Percentiles rank a stretch among this genome's conserved stretches.
Evolutionary conservation across 805 yeast species (phyloP).

Genomic region (Teunomyces cretensis): DNA sequence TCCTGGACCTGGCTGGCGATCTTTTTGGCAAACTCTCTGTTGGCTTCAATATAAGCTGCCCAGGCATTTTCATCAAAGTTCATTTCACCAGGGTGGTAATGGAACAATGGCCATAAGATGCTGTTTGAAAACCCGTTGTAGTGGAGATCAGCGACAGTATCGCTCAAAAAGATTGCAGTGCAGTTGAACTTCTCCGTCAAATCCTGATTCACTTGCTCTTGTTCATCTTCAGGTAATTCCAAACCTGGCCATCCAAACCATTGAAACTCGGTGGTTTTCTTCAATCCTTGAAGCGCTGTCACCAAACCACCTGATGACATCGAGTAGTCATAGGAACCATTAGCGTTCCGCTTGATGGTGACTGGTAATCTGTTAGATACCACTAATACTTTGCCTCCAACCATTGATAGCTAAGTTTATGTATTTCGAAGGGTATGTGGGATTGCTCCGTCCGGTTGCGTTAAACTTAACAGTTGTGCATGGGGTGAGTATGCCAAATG

Average conservation of each 20-base stretch:
- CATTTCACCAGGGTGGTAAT: slow-evolving; percentile 99
- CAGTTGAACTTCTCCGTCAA: slow-evolving; percentile 79
- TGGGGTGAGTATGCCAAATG: background rate
- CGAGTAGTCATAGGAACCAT: slow-evolving; percentile 71
- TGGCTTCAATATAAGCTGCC: slow-evolving; percentile 97
- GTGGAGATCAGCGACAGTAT: slow-evolving; percentile 90
- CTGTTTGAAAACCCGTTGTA: slow-evolving; percentile 95
- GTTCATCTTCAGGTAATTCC: slow-evolving; percentile 78
- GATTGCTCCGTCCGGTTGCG: background rate
- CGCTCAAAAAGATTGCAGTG: slow-evolving; percentile 83
- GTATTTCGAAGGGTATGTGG: background rate
- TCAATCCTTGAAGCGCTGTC: slow-evolving; percentile 90
- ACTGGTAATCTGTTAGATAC: slow-evolving; percentile 96
- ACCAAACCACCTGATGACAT: slow-evolving; percentile 99
- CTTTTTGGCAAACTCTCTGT: slow-evolving; percentile 72
- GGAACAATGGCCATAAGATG: slow-evolving; percentile 96
- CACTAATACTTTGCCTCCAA: slow-evolving; percentile 75
- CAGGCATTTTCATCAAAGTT: slow-evolving; percentile 96
- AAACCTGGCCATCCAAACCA: slow-evolving; percentile 98
- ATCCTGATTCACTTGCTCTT: slow-evolving; percentile 65
- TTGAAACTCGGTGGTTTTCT: slow-evolving; percentile 77
- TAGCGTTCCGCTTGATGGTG: slow-evolving; percentile 66
- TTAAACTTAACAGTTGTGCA: background rate
- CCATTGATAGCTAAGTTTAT: slow-evolving; percentile 6
- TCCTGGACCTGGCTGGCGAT: slow-evolving; percentile 71